Base-by-base conservation (phyloP, 2,329 filamentous ascomycete genomes). In the Monilinia fructigena region DNA sequence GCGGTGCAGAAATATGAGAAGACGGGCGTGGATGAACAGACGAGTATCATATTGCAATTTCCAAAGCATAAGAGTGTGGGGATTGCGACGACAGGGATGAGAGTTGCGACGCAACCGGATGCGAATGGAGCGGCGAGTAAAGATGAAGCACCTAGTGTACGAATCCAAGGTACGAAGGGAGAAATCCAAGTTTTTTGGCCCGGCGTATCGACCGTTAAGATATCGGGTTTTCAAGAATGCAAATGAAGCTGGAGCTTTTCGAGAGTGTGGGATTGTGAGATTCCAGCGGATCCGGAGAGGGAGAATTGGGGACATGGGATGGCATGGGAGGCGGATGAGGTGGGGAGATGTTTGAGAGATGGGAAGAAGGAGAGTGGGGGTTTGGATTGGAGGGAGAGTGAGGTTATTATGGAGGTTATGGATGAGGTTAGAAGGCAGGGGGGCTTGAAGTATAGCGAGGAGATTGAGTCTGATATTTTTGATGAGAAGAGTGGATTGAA, bases 261-360 rank as follows among this genome's bases (percentile, higher is more conserved):
- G 75, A 76, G 60, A 73, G 72, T n/a, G 73, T 76, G 40, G 40
- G 66, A 73, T 16, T 71, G 76, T 63, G 72, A 75, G 16, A 79
- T 84, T 67, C 85, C 86, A 38, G 83, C 63, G 31, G 74, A 76
- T 68, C 54, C 63, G 6, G 72, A 72, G 48, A 70, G 70, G 47
- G 70, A 67, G 11, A 67, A 67, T 4, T 74, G 81, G 72, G 87
- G 86, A 0, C 84, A 86, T 65, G 87, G 87, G 1, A 89, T 89
- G 87, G 89, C 86, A 75, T 90, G 86, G 85, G 87, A 90, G 75
- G 88, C 88, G 1, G 88, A 90, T 75, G 88, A 89, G 78, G 86
- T 82, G 63, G 88, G 84, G 18, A 81, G 84, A 59, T 88, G 86
- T 68, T 72, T 90, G 60, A 79, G 84, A 67, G 87, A 89, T 76